phyloP scores from a whole-genome alignment of 768 basidiomycete species.

The Auricularia heimuer region DNA sequence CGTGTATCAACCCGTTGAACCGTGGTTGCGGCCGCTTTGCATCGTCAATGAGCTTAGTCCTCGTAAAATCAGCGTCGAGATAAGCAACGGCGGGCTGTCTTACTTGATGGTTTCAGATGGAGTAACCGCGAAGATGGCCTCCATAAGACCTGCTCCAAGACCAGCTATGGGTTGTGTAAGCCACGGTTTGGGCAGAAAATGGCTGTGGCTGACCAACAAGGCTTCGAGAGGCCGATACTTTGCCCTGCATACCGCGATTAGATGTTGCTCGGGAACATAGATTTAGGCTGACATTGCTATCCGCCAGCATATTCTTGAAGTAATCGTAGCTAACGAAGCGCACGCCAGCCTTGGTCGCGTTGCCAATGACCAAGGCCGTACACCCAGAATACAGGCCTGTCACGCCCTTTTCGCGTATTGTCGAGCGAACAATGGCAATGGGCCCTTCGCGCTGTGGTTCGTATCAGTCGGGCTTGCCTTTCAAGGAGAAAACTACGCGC shows the following conservation, averaged over 20 bases:
- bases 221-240: background rate
- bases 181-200: too few relatives aligned
- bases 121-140: constrained; percentile 90
- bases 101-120: constrained; percentile 98
- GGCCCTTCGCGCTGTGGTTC: constrained; percentile 51
- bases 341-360: constrained; percentile 90
- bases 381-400: constrained; percentile 89
- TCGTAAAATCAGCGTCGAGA: constrained; percentile 20
- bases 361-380: constrained; percentile 81
- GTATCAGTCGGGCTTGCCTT: background rate
- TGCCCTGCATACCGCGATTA: constrained; percentile 13
- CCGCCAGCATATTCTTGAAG: constrained; percentile 77
- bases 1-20: constrained; percentile 82
- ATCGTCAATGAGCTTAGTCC: constrained; percentile 96
- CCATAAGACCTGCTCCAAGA: constrained; percentile 72
- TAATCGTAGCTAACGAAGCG: constrained; percentile 91
- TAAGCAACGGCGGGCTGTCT: constrained; percentile 16
- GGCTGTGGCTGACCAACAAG: background rate
- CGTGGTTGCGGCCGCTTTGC: constrained; percentile 75
- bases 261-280: background rate
- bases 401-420: constrained; percentile 65
- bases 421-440: constrained; percentile 62
- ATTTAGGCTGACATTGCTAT: constrained; percentile 53
- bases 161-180: constrained; percentile 22
- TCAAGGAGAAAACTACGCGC: constrained; percentile 23